These are phyloP conservation scores for Astrothelium subdiscretum DNA, from an alignment of 495 filamentous ascomycete genomes.

Conservation along the genomic window DNA sequence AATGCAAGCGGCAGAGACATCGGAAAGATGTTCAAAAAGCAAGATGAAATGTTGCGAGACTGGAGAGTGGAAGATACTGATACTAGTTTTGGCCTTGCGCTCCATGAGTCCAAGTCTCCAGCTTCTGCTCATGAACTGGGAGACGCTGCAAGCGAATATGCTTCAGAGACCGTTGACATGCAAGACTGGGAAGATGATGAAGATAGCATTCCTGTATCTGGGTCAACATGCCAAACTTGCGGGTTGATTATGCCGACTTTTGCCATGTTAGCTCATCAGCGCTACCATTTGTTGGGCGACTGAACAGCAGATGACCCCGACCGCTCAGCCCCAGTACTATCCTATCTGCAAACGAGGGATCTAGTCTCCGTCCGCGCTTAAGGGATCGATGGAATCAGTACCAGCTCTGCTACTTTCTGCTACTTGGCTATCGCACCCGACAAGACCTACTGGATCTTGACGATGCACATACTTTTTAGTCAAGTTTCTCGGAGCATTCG, in stretches of 20 bases:
- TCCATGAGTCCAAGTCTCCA: neutral
- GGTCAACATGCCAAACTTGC: constrained; percentile 48
- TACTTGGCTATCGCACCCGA: too few relatives aligned
- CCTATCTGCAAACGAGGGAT: too few relatives aligned
- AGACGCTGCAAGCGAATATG: neutral
- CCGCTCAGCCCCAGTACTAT: too few relatives aligned
- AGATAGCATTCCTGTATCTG: constrained; percentile 25
- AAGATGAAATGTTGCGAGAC: constrained; percentile 51
- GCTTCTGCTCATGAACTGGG: neutral
- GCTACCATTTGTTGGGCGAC: constrained; percentile 44
- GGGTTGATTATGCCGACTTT: constrained; percentile 57
- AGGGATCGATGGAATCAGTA: too few relatives aligned
- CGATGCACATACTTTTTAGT: too few relatives aligned
- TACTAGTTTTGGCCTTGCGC: neutral
- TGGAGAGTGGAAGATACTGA: constrained; percentile 44
- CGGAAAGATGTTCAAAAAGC: constrained; percentile 34
- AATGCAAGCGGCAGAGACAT: constrained; percentile 30
- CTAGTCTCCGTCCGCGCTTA: too few relatives aligned
- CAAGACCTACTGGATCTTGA: too few relatives aligned
- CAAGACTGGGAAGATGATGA: constrained; percentile 23
- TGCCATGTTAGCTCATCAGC: constrained; percentile 58
- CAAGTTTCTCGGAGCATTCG: too few relatives aligned
- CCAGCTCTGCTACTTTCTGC: too few relatives aligned
- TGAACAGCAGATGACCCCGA: too few relatives aligned
- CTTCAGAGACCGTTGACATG: neutral